A percentile compares a stretch with the other conserved stretches of the same genome.
phyloP scores from a whole-genome alignment of 352 stramenopile genomes.

The Poterioochromonas sp. region DNA sequence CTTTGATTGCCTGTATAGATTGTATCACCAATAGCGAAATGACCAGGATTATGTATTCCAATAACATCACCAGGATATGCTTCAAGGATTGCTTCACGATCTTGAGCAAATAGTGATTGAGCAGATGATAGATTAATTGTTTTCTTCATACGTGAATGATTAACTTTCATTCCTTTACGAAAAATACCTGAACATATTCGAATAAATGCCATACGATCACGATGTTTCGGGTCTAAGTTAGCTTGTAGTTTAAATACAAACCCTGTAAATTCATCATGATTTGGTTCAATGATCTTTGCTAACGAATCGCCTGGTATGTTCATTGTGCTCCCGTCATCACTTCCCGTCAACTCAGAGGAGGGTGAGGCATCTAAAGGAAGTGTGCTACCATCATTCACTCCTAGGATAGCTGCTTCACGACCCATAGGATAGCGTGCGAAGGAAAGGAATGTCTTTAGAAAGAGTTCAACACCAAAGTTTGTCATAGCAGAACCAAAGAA shows the following conservation, averaged over 20 bases:
- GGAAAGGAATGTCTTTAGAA: slow-evolving; percentile 35
- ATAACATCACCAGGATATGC: slow-evolving; percentile 70
- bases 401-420: not conserved
- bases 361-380: not conserved
- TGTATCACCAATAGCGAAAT: slow-evolving; percentile 68
- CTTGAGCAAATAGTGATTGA: slow-evolving; percentile 64
- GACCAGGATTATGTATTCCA: slow-evolving; percentile 70
- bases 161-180: slow-evolving; percentile 72
- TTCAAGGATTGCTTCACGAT: slow-evolving; percentile 58
- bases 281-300: slow-evolving; percentile 46
- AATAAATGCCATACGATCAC: slow-evolving; percentile 68
- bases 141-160: slow-evolving; percentile 53
- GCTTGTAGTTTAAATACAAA: slow-evolving; percentile 76
- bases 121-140: slow-evolving; percentile 53
- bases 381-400: too few species aligned
- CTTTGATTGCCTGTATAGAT: slow-evolving; percentile 1
- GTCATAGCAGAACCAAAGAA: slow-evolving; percentile 73
- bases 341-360: not conserved
- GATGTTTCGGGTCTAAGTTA: slow-evolving; percentile 54
- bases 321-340: slow-evolving; percentile 35
- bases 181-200: slow-evolving; percentile 64
- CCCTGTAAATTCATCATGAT: slow-evolving; percentile 64
- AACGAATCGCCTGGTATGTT: slow-evolving; percentile 37
- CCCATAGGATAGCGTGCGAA: not conserved
- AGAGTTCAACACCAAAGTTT: slow-evolving; percentile 68